Base-by-base conservation (phyloP, 2,329 filamentous ascomycete species). In the Fusarium proliferatum region DNA sequence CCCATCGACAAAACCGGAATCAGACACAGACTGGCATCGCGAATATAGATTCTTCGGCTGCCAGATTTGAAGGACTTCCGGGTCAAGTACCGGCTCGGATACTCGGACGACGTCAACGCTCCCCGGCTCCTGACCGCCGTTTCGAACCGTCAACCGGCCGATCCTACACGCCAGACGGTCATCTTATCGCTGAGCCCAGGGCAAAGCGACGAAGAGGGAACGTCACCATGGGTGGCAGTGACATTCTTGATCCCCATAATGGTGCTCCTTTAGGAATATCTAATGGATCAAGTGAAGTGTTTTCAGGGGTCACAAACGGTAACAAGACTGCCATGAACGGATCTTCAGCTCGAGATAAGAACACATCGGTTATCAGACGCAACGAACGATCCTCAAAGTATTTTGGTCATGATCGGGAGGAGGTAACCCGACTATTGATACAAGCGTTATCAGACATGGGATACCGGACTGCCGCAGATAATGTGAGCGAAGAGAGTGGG, bases 371-470 rank as follows among this genome's bases (percentile, higher is more conserved):
- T 17, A 59, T 45, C 17, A 69, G 61, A 42, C 53, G 55, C n/a
- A 65, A 53, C 26, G 67, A 69, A 38, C 73, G 68, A 17, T 71
- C 78, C 5, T 62, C 67, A 19, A 82, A 81, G 34, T 98, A 97
- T 81, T 92, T 91, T 79, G 95, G 95, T 23, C 96, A 98, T 80
- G 90, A 96, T 80, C 90, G 94, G 80, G 95, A 97, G 85, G 96
- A 99, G 84, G 92, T 98, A 49, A 97, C 96, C 9, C 88, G 96
- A 61, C 93, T 98, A 72, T 84, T 99, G 77, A 96, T 99, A 78
- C 96, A 99, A 82, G 93, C 95, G 41, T 84, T 99, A 73, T 90
- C 91, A 30, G 96, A 98, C 81, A 88, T 99, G 84, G 96, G 96
- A 5, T 98, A 98, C 80, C 87, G 91, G 67, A 86, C 87, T 17